Percentiles rank a stretch among this genome's conserved stretches.
Conservation (phyloP, 2,329 filamentous ascomycete species). For the Ophiocordyceps camponoti-saundersi region DNA sequence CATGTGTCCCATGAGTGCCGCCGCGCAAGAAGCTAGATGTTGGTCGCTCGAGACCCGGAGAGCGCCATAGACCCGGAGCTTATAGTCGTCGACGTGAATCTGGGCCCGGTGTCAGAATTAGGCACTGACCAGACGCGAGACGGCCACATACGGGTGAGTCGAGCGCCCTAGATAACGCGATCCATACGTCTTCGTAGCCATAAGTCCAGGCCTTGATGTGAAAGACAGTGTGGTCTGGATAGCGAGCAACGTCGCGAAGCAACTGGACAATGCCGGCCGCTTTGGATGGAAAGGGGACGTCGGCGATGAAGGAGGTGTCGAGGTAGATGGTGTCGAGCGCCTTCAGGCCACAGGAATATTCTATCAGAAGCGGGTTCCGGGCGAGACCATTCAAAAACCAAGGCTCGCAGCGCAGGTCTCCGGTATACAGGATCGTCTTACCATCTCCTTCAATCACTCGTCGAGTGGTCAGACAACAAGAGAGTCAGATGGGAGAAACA, state of each 20-base stretch:
- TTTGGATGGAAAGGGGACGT: conserved; percentile 39
- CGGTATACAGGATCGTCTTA: conserved; percentile 71
- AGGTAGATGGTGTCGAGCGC: conserved; percentile 70
- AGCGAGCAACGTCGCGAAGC: conserved; percentile 46
- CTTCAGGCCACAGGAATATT: conserved; percentile 52
- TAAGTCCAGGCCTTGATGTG: conserved; percentile 85
- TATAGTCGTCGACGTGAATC: conserved; percentile 75
- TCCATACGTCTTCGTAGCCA: conserved; percentile 80
- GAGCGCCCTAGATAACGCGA: conserved; percentile 57
- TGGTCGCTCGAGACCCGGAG: conserved; percentile 29
- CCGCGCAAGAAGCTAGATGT: conserved; percentile 38
- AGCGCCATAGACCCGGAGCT: conserved; percentile 53
- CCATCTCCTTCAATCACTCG: conserved; percentile 55
- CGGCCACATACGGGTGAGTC: conserved; percentile 34
- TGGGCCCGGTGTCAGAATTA: conserved; percentile 10
- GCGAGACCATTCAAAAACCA: conserved; percentile 69
- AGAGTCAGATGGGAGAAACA: not conserved
- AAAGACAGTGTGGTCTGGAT: conserved; percentile 60
- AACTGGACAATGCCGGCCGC: conserved; percentile 62
- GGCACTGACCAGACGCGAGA: not conserved
- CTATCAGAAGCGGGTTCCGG: conserved; percentile 55
- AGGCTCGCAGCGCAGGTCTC: conserved; percentile 69
- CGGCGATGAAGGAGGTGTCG: conserved; percentile 58
- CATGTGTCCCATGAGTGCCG: conserved; percentile 54
- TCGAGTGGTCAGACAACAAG: not conserved